phyloP scores from a whole-genome alignment of 345 rosid genomes.

The Ceriops zippeliana region DNA sequence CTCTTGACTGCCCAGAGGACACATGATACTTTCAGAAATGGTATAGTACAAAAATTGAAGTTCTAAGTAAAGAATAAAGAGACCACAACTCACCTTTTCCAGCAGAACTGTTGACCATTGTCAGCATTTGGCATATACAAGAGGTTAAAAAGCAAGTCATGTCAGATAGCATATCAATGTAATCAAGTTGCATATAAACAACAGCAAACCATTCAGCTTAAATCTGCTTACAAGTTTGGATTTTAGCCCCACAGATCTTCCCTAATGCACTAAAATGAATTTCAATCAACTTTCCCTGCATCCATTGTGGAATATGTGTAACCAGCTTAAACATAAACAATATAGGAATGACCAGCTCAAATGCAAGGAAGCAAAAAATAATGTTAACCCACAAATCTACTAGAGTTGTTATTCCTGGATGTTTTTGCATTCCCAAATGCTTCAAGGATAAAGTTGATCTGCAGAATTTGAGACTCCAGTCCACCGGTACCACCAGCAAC shows the following conservation, averaged over 20 bases:
- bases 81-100: slow-evolving; percentile 72
- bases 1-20: slow-evolving; percentile 76
- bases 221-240: slow-evolving; percentile 73
- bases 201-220: slow-evolving; percentile 11
- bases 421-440: slow-evolving; percentile 99
- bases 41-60: slow-evolving; percentile 14
- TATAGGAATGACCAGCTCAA: not conserved
- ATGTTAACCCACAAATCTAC: slow-evolving; percentile 74
- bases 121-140: slow-evolving; percentile 16
- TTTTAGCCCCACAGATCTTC: slow-evolving; percentile 79
- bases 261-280: slow-evolving; percentile 73
- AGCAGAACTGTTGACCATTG: slow-evolving; percentile 56
- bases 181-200: slow-evolving; percentile 4
- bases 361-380: slow-evolving; percentile 6
- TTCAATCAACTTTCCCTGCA: slow-evolving; percentile 88
- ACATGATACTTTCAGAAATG: slow-evolving; percentile 33
- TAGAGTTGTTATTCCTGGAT: slow-evolving; percentile 82
- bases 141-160: slow-evolving; percentile 16
- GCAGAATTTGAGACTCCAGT: slow-evolving; percentile 61
- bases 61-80: slow-evolving; percentile 18
- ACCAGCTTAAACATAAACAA: slow-evolving; percentile 5
- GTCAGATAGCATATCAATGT: slow-evolving; percentile 26
- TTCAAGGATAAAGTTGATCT: slow-evolving; percentile 73
- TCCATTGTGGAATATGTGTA: slow-evolving; percentile 19
- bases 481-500: slow-evolving; percentile 79